A percentile compares a stretch with the other conserved stretches of the same genome.
phyloP scores from a whole-genome alignment of 2,329 filamentous ascomycete species.

The Trichothecium roseum region DNA sequence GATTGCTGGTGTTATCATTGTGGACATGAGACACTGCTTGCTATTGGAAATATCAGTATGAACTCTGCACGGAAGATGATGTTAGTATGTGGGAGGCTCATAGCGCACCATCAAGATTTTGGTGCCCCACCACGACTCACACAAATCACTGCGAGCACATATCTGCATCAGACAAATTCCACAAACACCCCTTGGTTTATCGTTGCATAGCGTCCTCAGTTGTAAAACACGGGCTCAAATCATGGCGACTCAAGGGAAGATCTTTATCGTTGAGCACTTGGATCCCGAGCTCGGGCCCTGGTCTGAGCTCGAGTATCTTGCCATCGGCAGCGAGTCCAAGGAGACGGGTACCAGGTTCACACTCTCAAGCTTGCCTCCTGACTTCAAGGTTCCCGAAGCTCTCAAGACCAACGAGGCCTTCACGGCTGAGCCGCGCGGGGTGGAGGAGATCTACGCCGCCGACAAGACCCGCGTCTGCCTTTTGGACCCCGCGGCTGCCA shows the following conservation, averaged over 20 bases:
- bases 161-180: no score
- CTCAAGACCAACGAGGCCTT: constrained; percentile 50
- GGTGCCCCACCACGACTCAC: no score
- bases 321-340: constrained; percentile 74
- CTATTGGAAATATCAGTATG: no score
- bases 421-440: constrained; percentile 62
- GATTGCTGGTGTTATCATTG: no score
- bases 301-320: constrained; percentile 86
- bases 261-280: constrained; percentile 92
- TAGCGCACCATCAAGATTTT: no score
- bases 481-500: constrained; percentile 73
- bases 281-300: constrained; percentile 89
- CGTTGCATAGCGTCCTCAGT: no score
- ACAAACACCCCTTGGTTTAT: no score
- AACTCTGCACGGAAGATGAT: no score
- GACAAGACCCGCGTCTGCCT: constrained; percentile 74
- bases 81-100: no score
- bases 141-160: no score
- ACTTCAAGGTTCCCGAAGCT: constrained; percentile 53
- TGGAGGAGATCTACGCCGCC: constrained; percentile 70
- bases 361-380: constrained; percentile 67
- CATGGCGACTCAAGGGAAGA: constrained; percentile 44
- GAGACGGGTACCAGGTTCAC: constrained; percentile 59
- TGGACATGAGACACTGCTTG: no score
- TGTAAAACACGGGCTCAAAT: background rate